Evolutionary conservation across 768 basidiomycete species (phyloP), one percentile per base, ranked within the genome.

Genomic region (Pulveroboletus sp.): DNA sequence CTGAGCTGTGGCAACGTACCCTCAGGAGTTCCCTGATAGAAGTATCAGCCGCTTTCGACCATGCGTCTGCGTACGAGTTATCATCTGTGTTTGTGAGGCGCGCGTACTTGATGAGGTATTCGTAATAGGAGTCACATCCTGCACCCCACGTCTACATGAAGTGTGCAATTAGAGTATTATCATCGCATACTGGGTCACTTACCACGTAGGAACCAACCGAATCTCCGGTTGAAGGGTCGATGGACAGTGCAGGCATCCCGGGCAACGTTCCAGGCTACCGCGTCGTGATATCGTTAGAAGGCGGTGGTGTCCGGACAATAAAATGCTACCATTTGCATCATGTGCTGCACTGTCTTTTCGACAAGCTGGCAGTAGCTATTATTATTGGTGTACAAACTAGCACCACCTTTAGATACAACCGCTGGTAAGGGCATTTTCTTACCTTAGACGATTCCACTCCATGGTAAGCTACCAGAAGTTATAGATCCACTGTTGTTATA

Each of bases 91-190:
- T 85, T 8, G 80, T 79, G 17, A 89, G 71, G 21, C 84, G 82
- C 3, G 87, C 46, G 42, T 79, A 71, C 60, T 90, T 90, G 73
- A 87, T 80, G 45, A 87, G 72, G 56, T 89, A 88, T 62, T 90
- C 87, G 51, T 85, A 83, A 68, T 81, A 90, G 49, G 84, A 86
- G 65, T 89, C 87, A 0, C 80, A 81, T 23, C 84, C 85, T 39
- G 81, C 71, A 1, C 79, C 78, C 79, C 79, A 88, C n/a, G 82
- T 79, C 86, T 86, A 38, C 29, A 38, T 27, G 27, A 24, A 8
- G 27, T 55, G 14, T 9, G 37, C 14, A 32, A 37, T 8, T 34
- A 17, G n/a, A 13, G 34, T 9, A 8, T 29, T 21, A 41, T 21
- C 14, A 17, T 27, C 16, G 23, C 31, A 17, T 17, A 25, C n/a